Evolutionary conservation across 2,329 filamentous ascomycete genomes (phyloP).

Genomic region (Amauroascus verrucosus): DNA sequence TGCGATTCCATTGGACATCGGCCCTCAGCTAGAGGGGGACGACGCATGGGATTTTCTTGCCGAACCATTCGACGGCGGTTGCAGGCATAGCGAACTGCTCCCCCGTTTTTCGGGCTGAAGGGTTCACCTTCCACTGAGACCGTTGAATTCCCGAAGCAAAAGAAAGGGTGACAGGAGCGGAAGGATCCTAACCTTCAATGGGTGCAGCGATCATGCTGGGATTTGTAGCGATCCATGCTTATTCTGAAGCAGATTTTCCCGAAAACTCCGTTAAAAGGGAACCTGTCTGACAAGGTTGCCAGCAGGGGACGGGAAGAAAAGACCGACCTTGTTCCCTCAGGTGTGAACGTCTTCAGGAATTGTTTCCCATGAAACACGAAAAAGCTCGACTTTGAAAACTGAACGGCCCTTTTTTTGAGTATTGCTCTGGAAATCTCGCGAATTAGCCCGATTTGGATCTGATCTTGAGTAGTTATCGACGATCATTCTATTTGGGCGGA

Average conservation of each 20-base stretch:
- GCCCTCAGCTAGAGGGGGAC: not conserved
- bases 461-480: too few species aligned
- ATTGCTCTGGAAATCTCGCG: too few species aligned
- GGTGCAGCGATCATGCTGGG: not conserved
- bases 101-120: not conserved
- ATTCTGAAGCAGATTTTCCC: slow-evolving; percentile 3
- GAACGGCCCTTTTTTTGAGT: too few species aligned
- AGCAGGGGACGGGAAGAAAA: not conserved
- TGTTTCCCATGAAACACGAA: too few species aligned
- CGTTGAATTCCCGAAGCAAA: not conserved
- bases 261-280: not conserved
- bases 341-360: too few species aligned
- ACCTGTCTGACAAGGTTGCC: not conserved
- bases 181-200: not conserved
- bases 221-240: not conserved
- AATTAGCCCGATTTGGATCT: too few species aligned
- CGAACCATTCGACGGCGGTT: not conserved
- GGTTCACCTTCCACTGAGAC: not conserved
- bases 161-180: not conserved
- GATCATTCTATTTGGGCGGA: too few species aligned
- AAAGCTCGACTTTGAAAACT: too few species aligned
- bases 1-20: not conserved
- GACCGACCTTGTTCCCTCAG: not conserved
- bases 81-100: not conserved
- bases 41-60: too few species aligned